phyloP scores from a whole-genome alignment of 2,329 filamentous ascomycete genomes.

The Phialophora expanda region DNA sequence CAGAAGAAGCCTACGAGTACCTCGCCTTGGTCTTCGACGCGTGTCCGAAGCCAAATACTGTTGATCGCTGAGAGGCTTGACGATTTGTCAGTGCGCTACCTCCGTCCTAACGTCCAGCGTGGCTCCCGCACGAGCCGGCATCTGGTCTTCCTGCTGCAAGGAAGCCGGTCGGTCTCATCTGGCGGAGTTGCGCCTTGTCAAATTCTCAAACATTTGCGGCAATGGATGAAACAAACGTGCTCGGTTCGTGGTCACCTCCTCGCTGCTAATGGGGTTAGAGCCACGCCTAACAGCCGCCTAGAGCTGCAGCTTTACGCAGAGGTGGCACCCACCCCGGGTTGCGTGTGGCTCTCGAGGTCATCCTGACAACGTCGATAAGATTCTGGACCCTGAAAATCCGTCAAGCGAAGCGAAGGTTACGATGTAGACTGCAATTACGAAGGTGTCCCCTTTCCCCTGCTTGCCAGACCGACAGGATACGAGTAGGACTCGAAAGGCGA shows the following conservation, averaged over 20 bases:
- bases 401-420: slow-evolving; percentile 20
- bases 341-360: not conserved
- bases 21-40: not conserved
- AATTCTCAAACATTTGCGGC: slow-evolving; percentile 17
- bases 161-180: not conserved
- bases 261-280: slow-evolving; percentile 6
- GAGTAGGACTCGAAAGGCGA: not conserved
- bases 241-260: slow-evolving; percentile 9
- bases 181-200: slow-evolving; percentile 2
- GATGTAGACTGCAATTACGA: slow-evolving; percentile 8
- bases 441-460: slow-evolving; percentile 25
- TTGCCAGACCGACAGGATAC: not conserved
- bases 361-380: slow-evolving; percentile 18
- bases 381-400: slow-evolving; percentile 29
- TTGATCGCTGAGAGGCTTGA: slow-evolving; percentile 1
- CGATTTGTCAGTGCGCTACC: not conserved
- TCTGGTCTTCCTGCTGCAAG: not conserved
- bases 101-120: not conserved
- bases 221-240: slow-evolving; percentile 27
- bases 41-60: not conserved
- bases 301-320: slow-evolving; percentile 8
- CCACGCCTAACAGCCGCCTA: slow-evolving; percentile 6
- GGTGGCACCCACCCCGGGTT: slow-evolving; percentile 2
- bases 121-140: not conserved
- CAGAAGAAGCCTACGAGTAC: not conserved